Base-by-base conservation (phyloP, 164 flowering plant genomes). In the Paratinospora sagittata region DNA sequence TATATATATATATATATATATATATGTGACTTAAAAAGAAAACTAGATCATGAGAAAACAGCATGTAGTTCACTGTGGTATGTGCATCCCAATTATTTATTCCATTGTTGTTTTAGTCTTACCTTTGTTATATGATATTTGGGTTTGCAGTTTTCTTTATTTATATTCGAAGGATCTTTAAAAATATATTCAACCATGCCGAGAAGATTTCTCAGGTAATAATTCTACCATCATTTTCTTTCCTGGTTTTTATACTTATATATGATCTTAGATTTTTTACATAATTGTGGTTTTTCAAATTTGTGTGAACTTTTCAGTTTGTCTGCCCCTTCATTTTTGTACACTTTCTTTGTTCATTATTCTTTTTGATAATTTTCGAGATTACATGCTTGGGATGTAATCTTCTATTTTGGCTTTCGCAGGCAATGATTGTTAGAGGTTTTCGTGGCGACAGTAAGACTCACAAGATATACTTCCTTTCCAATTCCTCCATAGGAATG, bases 351-450 rank as follows among this genome's bases (percentile, higher is more conserved):
- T n/a, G 24, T 8, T 3, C 24, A 55, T 55, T n/a, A n/a, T 3
- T 19, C 8, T n/a, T 55, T 21, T 17, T 55, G 61, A 55, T 19
- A 55, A 19, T 21, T 8, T 55, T 21, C 7, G 58, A 52, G 21
- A 16, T 52, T 52, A 8, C 7, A 19, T 19, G 9, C 61, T 17
- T 9, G 4, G 21, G 24, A 21, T 55, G 23, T 55, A 2, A 55
- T 49, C 34, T 61, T 26, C 39, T 5, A 13, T 17, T 71, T 1
- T 61, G 65, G 16, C 27, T 72, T 67, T 63, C 79, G 30, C 84
- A 94, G 98, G 98, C 97, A 39, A 94, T 94, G 98, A 92, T 90
- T 70, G 90, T 86, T 47, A 82, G 97, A 82, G 98, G 97, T 33
- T 94, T 91, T 69, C 83, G 90, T 78, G 98, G 98, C 21, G 87